These are phyloP conservation scores for Didymella glomerata DNA, from an alignment of 2,329 filamentous ascomycete genomes.

Conservation along the genomic window DNA sequence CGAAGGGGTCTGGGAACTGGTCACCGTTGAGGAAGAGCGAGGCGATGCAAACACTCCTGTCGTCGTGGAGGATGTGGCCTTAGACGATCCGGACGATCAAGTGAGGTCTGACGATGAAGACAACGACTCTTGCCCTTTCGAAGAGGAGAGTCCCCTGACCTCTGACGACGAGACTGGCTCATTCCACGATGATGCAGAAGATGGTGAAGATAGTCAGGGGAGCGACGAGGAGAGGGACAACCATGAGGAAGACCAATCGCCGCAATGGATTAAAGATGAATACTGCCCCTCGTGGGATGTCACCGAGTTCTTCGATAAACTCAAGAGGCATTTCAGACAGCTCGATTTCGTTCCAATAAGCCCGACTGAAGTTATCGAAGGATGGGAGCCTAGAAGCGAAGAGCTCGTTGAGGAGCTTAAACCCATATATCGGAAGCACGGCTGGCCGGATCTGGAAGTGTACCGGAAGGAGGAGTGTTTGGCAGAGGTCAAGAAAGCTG, in stretches of 20 bases:
- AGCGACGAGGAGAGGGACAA: no score
- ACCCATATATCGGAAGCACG: background rate
- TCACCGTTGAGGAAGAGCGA: background rate
- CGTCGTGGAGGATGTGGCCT: no score
- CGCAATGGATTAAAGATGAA: background rate
- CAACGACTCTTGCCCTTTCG: no score
- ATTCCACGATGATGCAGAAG: background rate
- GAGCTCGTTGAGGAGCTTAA: background rate
- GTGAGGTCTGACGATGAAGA: no score
- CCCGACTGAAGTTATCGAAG: background rate
- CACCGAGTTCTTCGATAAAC: background rate
- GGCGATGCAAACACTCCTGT: no score
- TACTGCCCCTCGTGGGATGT: background rate
- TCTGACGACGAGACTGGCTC: no score
- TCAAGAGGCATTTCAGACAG: background rate
- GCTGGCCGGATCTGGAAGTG: background rate
- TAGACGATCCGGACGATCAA: no score
- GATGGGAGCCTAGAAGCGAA: background rate
- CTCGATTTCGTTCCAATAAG: background rate
- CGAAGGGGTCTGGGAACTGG: background rate
- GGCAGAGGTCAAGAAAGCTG: background rate
- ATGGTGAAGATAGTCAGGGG: background rate
- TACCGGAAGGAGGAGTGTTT: background rate
- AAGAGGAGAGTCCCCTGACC: no score
- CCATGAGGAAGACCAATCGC: background rate